Percentiles rank a stretch among this genome's conserved stretches.
Conservation (phyloP, 2,329 filamentous ascomycete species). For the Calonectria pteridis region DNA sequence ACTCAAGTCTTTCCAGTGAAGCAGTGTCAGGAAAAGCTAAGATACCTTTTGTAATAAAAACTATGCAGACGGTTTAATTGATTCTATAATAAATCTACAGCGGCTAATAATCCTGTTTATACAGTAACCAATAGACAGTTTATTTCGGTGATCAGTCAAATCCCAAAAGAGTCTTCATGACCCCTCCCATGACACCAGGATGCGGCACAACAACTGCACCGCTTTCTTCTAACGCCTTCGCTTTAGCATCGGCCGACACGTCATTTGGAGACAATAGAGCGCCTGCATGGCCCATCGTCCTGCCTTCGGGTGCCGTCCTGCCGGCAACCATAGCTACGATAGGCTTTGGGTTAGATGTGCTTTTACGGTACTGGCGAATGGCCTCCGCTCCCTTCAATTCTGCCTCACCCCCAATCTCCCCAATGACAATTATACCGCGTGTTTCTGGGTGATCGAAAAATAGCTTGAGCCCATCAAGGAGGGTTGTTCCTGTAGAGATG, state of each 20-base stretch:
- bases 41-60: too few species aligned
- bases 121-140: too few species aligned
- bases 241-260: conserved; percentile 48
- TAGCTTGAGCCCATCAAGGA: conserved; percentile 76
- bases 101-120: neutral
- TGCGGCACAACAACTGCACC: conserved; percentile 54
- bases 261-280: conserved; percentile 61
- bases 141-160: neutral
- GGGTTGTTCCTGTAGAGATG: conserved; percentile 65
- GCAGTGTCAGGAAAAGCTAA: too few species aligned
- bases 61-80: neutral
- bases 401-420: conserved; percentile 78
- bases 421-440: conserved; percentile 79
- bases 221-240: conserved; percentile 48
- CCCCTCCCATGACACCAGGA: conserved; percentile 52
- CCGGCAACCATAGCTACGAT: conserved; percentile 75
- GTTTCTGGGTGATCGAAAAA: conserved; percentile 78
- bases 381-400: conserved; percentile 79
- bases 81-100: neutral
- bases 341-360: conserved; percentile 71
- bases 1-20: too few species aligned
- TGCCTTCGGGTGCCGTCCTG: conserved; percentile 68
- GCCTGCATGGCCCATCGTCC: conserved; percentile 80
- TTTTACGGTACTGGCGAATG: conserved; percentile 72
- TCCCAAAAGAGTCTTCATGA: conserved; percentile 47